Base-by-base conservation (phyloP, 2,329 filamentous ascomycete genomes). In the Nigrograna mackinnonii region DNA sequence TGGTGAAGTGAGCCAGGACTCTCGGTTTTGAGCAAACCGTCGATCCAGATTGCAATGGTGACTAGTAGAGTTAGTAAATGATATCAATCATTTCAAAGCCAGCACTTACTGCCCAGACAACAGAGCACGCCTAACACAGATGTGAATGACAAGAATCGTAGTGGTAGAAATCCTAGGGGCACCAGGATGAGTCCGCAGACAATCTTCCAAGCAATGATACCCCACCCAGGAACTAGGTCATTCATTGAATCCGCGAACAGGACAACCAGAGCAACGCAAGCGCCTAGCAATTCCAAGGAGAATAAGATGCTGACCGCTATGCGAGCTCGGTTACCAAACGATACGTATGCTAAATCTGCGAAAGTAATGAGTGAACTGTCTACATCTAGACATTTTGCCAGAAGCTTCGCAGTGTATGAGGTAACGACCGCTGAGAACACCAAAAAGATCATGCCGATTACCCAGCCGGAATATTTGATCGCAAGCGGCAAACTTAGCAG, bases 191-290 rank as follows among this genome's bases (percentile, higher is more conserved):
- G 46, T 13, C 89, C 86, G 66, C 91, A 95, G 21, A 95, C 68
- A 22, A 92, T 75, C 71, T 97, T 97, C 91, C 92, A 97, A 47
- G 82, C 74, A 0, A 82, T 78, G 4, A 87, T 72, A 35, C 79
- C 83, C 49, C 87, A 71, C 0, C 80, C 83, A 0, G 90, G 88
- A 37, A 96, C 82, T 16, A 97, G 72, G 12, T 89, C 80, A 57
- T 89, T 76, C 55, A 97, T 78, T 33, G 89, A 95, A 70, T 97
- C 94, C n/a, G 89, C 89, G 67, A 97, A 97, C n/a, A 96, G 79
- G 16, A 96, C 89, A 22, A 95, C 82, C 3, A 96, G 78, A 3
- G 92, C 92, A 21, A 97, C 91, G 61, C 89, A 95, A 17, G 91
- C 89, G 6, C 88, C 91, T 22, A 96, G 70, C 19, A 97, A 78